Evolutionary conservation across 257 asterid genomes (phyloP).

Genomic region (Echium plantagineum): DNA sequence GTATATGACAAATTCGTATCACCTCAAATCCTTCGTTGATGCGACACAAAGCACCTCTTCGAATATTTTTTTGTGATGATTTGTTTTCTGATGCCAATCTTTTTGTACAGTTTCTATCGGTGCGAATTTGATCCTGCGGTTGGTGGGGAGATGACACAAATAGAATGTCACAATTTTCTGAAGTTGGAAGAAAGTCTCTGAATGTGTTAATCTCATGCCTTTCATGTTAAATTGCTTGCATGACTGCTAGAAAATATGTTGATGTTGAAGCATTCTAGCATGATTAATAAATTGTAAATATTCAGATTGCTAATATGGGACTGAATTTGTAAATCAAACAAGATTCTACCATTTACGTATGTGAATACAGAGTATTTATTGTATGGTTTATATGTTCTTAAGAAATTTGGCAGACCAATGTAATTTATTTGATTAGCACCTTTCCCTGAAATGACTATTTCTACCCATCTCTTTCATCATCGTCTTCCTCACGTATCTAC

Average conservation of each 20-base stretch:
- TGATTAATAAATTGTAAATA: slow-evolving; percentile 11
- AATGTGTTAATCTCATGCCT: not conserved
- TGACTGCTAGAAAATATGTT: not conserved
- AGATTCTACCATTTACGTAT: not conserved
- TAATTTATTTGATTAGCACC: too few relatives aligned
- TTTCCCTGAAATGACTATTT: too few relatives aligned
- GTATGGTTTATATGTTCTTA: too few relatives aligned
- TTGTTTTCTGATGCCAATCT: slow-evolving; percentile 3
- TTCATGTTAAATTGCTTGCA: not conserved
- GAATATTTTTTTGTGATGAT: not conserved
- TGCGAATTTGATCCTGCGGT: slow-evolving; percentile 56
- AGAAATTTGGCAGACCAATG: too few relatives aligned
- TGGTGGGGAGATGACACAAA: slow-evolving; percentile 85
- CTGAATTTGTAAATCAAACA: not conserved
- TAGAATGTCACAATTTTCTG: slow-evolving; percentile 75
- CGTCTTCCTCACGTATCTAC: too few relatives aligned
- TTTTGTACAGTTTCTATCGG: slow-evolving; percentile 56
- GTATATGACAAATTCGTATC: not conserved
- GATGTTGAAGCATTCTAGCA: too few relatives aligned
- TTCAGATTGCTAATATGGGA: slow-evolving; percentile 5
- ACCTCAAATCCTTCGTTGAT: not conserved
- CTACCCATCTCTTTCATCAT: too few relatives aligned
- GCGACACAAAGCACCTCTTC: too few relatives aligned
- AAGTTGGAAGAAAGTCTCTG: slow-evolving; percentile 40
- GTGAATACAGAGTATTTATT: too few relatives aligned